A percentile compares a stretch with the other conserved stretches of the same genome.
Conservation (phyloP, 2,329 filamentous ascomycete species). For the Neofusicoccum laricinum region DNA sequence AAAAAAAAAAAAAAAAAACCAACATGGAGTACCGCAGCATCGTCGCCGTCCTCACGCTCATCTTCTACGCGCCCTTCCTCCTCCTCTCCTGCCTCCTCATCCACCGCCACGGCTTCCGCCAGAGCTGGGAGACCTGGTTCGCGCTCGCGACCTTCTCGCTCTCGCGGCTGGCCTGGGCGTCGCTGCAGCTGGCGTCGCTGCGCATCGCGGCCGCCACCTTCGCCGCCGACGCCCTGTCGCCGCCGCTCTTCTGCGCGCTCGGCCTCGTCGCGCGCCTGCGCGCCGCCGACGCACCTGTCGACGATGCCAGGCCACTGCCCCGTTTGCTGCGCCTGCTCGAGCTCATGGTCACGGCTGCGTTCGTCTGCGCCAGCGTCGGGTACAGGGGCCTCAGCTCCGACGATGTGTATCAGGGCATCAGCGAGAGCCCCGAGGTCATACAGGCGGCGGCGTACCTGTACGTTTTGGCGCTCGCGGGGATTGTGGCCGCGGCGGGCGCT, state of each 20-base stretch:
- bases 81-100: not conserved
- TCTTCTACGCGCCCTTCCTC: not conserved
- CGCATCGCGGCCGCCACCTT: constrained; percentile 2
- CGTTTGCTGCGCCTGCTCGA: not conserved
- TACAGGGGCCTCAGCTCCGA: not conserved
- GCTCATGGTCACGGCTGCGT: not conserved
- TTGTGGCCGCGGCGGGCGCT: not conserved
- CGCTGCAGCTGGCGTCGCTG: not conserved
- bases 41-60: not conserved
- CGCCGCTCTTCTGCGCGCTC: not conserved
- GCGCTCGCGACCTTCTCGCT: not conserved
- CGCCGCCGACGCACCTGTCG: too few relatives aligned
- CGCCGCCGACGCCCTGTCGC: not conserved
- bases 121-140: not conserved
- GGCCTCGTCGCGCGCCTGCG: not conserved
- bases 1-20: not conserved
- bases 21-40: not conserved
- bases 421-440: not conserved
- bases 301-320: too few relatives aligned
- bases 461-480: not conserved
- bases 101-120: not conserved
- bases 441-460: not conserved
- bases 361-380: not conserved
- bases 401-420: not conserved
- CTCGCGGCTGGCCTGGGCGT: not conserved